phyloP scores from a whole-genome alignment of 2,329 filamentous ascomycete species.

The Fusarium compactum region DNA sequence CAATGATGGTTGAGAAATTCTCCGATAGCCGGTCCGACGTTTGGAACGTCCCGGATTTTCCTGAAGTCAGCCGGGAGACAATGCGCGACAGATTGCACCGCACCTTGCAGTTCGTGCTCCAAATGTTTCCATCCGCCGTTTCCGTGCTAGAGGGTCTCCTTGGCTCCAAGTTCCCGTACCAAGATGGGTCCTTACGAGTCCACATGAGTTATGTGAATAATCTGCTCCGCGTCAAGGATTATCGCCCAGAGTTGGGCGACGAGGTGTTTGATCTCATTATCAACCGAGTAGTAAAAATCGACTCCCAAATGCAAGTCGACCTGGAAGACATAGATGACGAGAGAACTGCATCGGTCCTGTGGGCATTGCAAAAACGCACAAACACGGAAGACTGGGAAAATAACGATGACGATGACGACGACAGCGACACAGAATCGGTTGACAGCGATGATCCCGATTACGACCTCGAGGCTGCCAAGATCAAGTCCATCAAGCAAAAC shows the following conservation, averaged over 20 bases:
- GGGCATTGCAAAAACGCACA: conserved; percentile 55
- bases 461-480: conserved; percentile 70
- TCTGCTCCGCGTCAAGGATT: conserved; percentile 79
- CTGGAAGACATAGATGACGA: conserved; percentile 94
- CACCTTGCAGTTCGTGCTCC: conserved; percentile 79
- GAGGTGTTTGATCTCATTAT: conserved; percentile 87
- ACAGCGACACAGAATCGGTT: conserved; percentile 77
- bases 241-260: conserved; percentile 80
- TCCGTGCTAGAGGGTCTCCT: conserved; percentile 76
- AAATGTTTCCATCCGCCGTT: conserved; percentile 83
- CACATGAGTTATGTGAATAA: conserved; percentile 92
- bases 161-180: conserved; percentile 77
- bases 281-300: conserved; percentile 89
- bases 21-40: conserved; percentile 62
- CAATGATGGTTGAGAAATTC: conserved; percentile 86
- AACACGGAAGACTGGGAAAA: conserved; percentile 58
- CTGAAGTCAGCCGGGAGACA: conserved; percentile 70
- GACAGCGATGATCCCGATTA: conserved; percentile 76
- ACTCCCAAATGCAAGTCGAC: conserved; percentile 94
- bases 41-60: conserved; percentile 64
- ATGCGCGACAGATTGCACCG: conserved; percentile 82
- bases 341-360: conserved; percentile 78
- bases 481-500: conserved; percentile 81
- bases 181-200: conserved; percentile 79
- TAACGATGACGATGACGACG: conserved; percentile 63